Percentiles rank a stretch among this genome's conserved stretches.
These are phyloP conservation scores for Chondrus crispus DNA, from an alignment of 23 red algal genomes.

Conservation along the genomic window DNA sequence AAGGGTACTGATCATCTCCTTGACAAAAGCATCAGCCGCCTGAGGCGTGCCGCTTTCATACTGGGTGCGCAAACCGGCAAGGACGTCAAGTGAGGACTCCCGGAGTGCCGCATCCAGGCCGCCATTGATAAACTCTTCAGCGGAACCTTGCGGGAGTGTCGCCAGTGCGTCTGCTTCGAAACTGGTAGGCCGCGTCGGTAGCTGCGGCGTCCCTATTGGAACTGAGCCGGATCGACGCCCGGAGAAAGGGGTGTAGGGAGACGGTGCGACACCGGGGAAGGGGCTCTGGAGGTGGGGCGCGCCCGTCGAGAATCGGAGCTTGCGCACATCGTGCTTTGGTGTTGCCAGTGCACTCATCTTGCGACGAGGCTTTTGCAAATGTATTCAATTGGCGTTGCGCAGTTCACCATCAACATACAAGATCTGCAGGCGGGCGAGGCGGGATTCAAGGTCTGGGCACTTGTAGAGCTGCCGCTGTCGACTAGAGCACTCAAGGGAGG, in stretches of 20 bases:
- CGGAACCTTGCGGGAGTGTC: neutral
- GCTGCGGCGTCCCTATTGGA: neutral
- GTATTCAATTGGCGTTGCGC: too few relatives aligned
- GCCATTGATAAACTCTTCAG: neutral
- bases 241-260: constrained; percentile 43
- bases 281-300: neutral
- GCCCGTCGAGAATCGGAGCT: neutral
- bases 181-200: neutral
- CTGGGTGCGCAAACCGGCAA: neutral
- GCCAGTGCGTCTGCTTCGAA: neutral
- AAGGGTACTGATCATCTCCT: neutral
- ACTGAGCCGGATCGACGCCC: constrained; percentile 15
- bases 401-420: too few relatives aligned
- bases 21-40: constrained; percentile 12
- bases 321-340: neutral
- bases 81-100: neutral
- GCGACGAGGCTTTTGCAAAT: too few relatives aligned
- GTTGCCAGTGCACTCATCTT: neutral
- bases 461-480: too few relatives aligned
- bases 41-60: neutral
- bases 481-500: too few relatives aligned
- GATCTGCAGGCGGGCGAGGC: too few relatives aligned
- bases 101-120: neutral
- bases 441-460: too few relatives aligned
- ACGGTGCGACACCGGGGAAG: neutral